Evolutionary conservation across 1,139 yeast genomes (phyloP).

Genomic region (Zygosaccharomyces sapae): DNA sequence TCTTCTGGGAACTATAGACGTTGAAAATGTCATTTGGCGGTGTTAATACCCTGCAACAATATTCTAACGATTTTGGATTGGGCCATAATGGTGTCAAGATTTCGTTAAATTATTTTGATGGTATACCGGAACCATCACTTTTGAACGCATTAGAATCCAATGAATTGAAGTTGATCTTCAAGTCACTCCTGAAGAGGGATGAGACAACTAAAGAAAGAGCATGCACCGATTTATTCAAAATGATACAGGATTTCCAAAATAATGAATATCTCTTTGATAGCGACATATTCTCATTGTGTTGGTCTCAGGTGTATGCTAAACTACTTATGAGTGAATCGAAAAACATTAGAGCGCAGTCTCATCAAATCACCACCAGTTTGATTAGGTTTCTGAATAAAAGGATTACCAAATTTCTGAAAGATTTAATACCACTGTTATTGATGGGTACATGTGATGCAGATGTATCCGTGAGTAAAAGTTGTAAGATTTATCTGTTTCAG

Average conservation of each 20-base stretch:
- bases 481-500: conserved; percentile 45
- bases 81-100: conserved; percentile 58
- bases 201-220: conserved; percentile 82
- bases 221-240: conserved; percentile 48
- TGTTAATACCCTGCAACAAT: conserved; percentile 28
- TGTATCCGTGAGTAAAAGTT: conserved; percentile 49
- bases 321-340: conserved; percentile 68
- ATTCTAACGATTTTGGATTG: conserved; percentile 32
- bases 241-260: conserved; percentile 35
- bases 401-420: conserved; percentile 60
- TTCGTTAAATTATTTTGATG: conserved; percentile 71
- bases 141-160: conserved; percentile 46
- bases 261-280: conserved; percentile 39
- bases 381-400: conserved; percentile 54
- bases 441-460: conserved; percentile 71
- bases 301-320: conserved; percentile 82
- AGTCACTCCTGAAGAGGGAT: conserved; percentile 72
- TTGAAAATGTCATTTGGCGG: conserved; percentile 32
- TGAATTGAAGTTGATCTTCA: conserved; percentile 62
- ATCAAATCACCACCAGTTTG: conserved; percentile 57
- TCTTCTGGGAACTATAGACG: too few species aligned
- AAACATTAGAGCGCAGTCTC: conserved; percentile 56
- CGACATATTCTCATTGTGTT: conserved; percentile 54
- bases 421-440: conserved; percentile 68
- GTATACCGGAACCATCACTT: conserved; percentile 64